Evolutionary conservation across 1,284 basidiomycete genomes (phyloP).

Genomic region (Cutaneotrichosporon sp.): DNA sequence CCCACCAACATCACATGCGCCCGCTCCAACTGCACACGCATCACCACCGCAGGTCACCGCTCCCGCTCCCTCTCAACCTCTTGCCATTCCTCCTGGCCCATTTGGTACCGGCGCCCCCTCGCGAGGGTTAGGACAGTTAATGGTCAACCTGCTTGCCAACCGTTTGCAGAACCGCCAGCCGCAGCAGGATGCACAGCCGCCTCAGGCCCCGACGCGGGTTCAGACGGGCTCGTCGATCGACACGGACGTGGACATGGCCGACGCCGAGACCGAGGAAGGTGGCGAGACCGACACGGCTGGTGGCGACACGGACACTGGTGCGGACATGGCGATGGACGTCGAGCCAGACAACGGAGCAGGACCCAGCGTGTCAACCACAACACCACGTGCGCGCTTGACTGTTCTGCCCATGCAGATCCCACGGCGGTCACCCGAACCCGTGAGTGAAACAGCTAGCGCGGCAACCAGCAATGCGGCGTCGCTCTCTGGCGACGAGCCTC

Average conservation of each 20-base stretch:
- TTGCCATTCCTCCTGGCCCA: background rate
- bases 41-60: background rate
- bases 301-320: slow-evolving; percentile 45
- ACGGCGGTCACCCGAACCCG: slow-evolving; percentile 27
- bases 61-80: background rate
- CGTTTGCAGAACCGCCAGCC: slow-evolving; percentile 27
- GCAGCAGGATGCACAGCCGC: background rate
- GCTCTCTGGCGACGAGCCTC: slow-evolving; percentile 34
- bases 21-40: background rate
- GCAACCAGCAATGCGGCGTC: slow-evolving; percentile 38
- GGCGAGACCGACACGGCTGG: slow-evolving; percentile 39
- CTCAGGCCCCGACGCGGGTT: background rate
- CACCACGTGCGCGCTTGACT: slow-evolving; percentile 41
- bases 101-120: background rate
- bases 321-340: slow-evolving; percentile 32
- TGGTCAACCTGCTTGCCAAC: slow-evolving; percentile 10
- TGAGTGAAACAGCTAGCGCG: slow-evolving; percentile 31
- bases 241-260: slow-evolving; percentile 52
- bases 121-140: slow-evolving; percentile 6
- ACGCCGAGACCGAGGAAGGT: slow-evolving; percentile 40
- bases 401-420: slow-evolving; percentile 40
- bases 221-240: slow-evolving; percentile 24
- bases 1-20: background rate
- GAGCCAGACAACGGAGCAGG: slow-evolving; percentile 18
- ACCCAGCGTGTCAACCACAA: slow-evolving; percentile 30